Conservation (phyloP, 805 yeast species). For the Zygosaccharomyces pseudorouxii region DNA sequence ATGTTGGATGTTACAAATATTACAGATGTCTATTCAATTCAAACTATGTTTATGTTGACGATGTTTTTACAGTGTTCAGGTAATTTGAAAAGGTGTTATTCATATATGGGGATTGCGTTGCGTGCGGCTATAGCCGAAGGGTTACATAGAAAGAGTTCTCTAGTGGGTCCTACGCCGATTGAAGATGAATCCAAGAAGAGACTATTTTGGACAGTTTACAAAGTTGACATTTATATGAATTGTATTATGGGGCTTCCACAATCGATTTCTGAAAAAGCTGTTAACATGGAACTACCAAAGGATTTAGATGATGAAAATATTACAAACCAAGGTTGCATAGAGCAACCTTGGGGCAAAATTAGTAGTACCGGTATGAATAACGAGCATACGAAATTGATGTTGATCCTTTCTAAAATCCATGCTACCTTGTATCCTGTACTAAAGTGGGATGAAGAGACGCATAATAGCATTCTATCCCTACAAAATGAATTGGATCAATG, state of each 20-base stretch:
- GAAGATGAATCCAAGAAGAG: constrained; percentile 81
- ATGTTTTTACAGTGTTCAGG: constrained; percentile 86
- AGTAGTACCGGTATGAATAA: constrained; percentile 79
- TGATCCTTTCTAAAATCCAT: constrained; percentile 44
- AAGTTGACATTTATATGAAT: constrained; percentile 85
- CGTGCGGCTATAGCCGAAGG: constrained; percentile 82
- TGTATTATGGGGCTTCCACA: constrained; percentile 84
- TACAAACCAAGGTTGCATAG: constrained; percentile 55
- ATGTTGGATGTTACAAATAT: constrained; percentile 79
- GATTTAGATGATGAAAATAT: constrained; percentile 86
- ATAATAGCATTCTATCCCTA: constrained; percentile 48
- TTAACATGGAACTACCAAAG: constrained; percentile 80
- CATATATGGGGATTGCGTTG: constrained; percentile 83
- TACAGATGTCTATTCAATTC: constrained; percentile 74
- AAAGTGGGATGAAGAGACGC: constrained; percentile 12
- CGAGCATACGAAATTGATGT: constrained; percentile 71
- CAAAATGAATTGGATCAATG: constrained; percentile 68
- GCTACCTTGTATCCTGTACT: constrained; percentile 13
- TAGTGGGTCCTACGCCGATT: constrained; percentile 61
- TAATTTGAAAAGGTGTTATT: constrained; percentile 77
- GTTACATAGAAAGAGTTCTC: constrained; percentile 63
- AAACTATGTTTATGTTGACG: constrained; percentile 80
- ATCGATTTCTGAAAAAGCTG: constrained; percentile 68
- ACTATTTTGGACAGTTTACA: constrained; percentile 82
- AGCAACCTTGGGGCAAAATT: constrained; percentile 47